These are phyloP conservation scores for Ogataea paradorogensis DNA, from an alignment of 805 yeast species.

Conservation along the genomic window DNA sequence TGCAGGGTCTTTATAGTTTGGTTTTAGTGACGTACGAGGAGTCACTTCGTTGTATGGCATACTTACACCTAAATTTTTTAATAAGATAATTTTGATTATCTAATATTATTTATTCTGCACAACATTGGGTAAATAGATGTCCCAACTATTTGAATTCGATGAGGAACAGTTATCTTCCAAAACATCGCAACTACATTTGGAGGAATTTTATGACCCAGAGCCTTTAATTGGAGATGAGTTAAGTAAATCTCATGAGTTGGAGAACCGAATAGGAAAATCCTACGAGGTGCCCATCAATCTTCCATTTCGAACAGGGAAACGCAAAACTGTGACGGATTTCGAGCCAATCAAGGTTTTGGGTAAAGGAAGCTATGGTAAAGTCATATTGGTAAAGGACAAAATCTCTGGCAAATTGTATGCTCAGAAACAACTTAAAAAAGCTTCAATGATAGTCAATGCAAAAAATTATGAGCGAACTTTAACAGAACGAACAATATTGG, in stretches of 20 bases:
- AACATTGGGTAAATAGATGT: conserved; percentile 15
- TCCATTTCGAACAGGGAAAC: conserved; percentile 22
- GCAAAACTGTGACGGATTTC: conserved; percentile 50
- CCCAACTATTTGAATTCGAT: conserved; percentile 28
- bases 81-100: neutral
- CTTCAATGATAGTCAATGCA: conserved; percentile 62
- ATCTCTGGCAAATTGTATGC: conserved; percentile 68
- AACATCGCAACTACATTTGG: conserved; percentile 5
- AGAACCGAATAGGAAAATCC: conserved; percentile 29
- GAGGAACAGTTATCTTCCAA: conserved; percentile 25
- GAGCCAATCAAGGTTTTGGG: conserved; percentile 76
- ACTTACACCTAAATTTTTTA: conserved; percentile 17
- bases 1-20: conserved; percentile 29
- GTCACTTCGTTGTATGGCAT: conserved; percentile 22
- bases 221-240: neutral
- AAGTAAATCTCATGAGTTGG: neutral
- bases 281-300: conserved; percentile 26
- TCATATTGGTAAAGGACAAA: conserved; percentile 67
- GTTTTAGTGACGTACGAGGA: conserved; percentile 22
- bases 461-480: conserved; percentile 70
- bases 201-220: conserved; percentile 2
- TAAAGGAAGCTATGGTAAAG: conserved; percentile 87
- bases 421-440: conserved; percentile 81
- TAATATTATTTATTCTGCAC: neutral
- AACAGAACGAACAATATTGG: conserved; percentile 73